Percentiles rank a stretch among this genome's conserved stretches.
These are phyloP conservation scores for Thalassiosira profunda DNA, from an alignment of 108 stramenopile genomes.

Conservation along the genomic window DNA sequence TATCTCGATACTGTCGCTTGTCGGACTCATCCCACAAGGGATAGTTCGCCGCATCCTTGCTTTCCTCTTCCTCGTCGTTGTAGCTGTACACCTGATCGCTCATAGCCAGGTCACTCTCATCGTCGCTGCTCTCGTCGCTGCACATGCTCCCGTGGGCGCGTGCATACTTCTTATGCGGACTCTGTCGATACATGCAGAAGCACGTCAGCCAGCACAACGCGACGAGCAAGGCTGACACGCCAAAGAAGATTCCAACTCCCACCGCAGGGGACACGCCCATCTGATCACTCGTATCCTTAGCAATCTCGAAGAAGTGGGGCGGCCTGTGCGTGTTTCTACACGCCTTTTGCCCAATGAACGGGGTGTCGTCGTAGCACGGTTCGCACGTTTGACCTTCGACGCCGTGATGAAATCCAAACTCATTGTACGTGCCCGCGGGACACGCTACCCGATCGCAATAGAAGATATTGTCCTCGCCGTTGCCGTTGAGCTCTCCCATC, in stretches of 20 bases:
- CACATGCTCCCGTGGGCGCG: neutral
- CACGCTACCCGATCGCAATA: conserved; percentile 60
- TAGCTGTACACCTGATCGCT: neutral
- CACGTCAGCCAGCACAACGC: neutral
- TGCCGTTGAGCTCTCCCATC: conserved; percentile 58
- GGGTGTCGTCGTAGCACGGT: conserved; percentile 28
- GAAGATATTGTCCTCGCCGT: conserved; percentile 38
- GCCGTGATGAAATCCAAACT: conserved; percentile 23
- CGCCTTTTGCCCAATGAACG: conserved; percentile 25
- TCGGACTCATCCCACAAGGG: neutral
- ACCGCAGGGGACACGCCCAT: conserved; percentile 3
- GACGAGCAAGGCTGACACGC: neutral
- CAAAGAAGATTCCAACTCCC: neutral
- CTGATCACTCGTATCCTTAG: neutral
- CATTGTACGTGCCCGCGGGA: conserved; percentile 45
- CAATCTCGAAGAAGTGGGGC: neutral
- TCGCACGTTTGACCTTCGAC: conserved; percentile 15
- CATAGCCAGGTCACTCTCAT: too few relatives aligned
- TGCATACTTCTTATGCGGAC: conserved; percentile 1
- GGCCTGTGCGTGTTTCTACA: neutral
- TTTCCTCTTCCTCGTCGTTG: neutral
- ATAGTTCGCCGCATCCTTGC: neutral
- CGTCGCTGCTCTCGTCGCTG: neutral
- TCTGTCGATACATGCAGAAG: neutral
- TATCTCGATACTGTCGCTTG: neutral